Base-by-base conservation (phyloP, 179 eudicot genomes). In the Corrigiola litoralis region DNA sequence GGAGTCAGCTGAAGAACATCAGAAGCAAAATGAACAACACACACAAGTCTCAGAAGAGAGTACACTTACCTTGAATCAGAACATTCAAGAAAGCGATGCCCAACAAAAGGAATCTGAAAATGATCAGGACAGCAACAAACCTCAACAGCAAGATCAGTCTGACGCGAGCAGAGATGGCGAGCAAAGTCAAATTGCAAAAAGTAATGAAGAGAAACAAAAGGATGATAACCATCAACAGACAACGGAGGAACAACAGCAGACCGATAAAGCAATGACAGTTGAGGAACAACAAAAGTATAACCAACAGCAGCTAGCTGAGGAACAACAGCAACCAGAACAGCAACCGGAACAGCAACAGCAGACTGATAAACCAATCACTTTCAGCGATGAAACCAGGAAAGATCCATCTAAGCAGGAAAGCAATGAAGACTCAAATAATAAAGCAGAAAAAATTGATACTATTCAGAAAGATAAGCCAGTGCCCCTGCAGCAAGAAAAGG, bases 11-110 rank as follows among this genome's bases (percentile, higher is more conserved):
- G 80, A 69, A 54, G 83, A 80, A 63, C 72, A 47, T 16, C 63
- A 69, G 36, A 72, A 68, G 54, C 68, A 67, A 23, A 58, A 56
- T 4, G 78, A 69, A 34, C 69, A 61, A 8, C 78, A 82, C 25
- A 49, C 25, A 54, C 81, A 68, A 55, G 48, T 69, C 6, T 79
- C 86, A 6, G 86, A 85, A 70, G 90, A 81, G 57, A 76, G 84
- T 69, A 20, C 76, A 6, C 41, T 68, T 8, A 60, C 69, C 32
- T 72, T 64, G 55, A 75, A 67, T 25, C 65, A 71, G 14, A 25
- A 50, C 56, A 58, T 75, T 56, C 80, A 50, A 41, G 69, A 63
- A 66, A 59, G 32, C 16, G 42, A 24, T 56, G 28, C 29, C 34
- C 46, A 48, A 27, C 32, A 61, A 34, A 58, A 58, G 21, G 72